Evolutionary conservation across 73 alveolate genomes (phyloP), one percentile per base, ranked within the genome.

Genomic region (Effrenium voratum): DNA sequence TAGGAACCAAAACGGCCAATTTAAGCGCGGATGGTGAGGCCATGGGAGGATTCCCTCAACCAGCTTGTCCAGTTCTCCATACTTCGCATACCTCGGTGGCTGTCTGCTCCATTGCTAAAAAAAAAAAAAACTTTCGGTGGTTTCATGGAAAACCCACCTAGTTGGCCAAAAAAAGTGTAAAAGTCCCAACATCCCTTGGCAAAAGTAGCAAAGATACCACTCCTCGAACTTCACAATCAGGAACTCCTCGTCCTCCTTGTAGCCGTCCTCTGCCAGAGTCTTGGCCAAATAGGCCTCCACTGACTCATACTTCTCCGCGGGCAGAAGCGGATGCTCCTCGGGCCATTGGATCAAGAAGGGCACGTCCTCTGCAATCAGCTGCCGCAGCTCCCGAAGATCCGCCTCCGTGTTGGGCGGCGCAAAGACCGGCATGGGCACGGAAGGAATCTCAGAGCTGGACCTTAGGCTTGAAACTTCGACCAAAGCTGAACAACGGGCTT

Each of bases 371-470:
- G 32, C 76, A 63, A 63, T 13, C 76, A 63, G 38, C 22, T 63
- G 32, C 38, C 76, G 32, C 38, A 63, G 4, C 22, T 63, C 22
- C 76, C 22, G 76, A 28, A 63, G 41, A 63, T 63, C 76, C 4
- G 76, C 76, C 76, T 63, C 76, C 38, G 76, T 19, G 41, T 28
- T 63, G 5, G 76, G 76, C 22, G 76, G 76, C 76, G 76, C 76
- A 63, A 63, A 63, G 38, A 63, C 38, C 38, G 32, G 76, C 76
- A 63, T 63, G 76, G 76, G 41, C 76, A 63, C 76, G 41, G 76
- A 63, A 63, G 76, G 76, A 63, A 63, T 63, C 8, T 13, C 41
- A 13, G 76, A 63, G 38, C 22, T 63, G 76, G 76, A 63, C 76
- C 76, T 52, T 52, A 52, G 63, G 63, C 8, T 52, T 52, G 63